phyloP scores from a whole-genome alignment of 768 basidiomycete species.

The Brasilioporus rufonigricans region DNA sequence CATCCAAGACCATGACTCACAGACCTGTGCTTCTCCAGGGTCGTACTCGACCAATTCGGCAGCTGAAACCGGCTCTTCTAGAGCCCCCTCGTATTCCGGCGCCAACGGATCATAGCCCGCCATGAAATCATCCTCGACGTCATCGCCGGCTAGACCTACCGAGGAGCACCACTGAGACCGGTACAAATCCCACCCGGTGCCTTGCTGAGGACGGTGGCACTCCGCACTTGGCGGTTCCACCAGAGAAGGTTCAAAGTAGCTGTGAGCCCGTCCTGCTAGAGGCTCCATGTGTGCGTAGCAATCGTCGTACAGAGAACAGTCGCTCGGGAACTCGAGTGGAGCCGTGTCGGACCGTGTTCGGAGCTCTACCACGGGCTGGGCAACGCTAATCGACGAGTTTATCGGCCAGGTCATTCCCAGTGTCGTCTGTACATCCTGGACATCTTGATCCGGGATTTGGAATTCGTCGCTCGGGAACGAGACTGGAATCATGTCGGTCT shows the following conservation, averaged over 20 bases:
- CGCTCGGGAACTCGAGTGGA: conserved; percentile 12
- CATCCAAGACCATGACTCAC: too few relatives aligned
- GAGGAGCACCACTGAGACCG: not conserved
- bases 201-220: not conserved
- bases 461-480: too few relatives aligned
- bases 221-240: conserved; percentile 1
- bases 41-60: not conserved
- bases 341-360: conserved; percentile 10
- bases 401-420: not conserved
- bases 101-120: conserved; percentile 2
- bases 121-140: not conserved
- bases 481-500: too few relatives aligned
- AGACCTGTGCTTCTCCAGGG: not conserved
- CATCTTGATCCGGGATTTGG: not conserved
- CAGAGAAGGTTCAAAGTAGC: not conserved
- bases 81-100: conserved; percentile 1
- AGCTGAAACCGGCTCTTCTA: not conserved
- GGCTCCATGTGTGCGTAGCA: not conserved
- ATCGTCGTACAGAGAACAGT: conserved; percentile 7
- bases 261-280: not conserved
- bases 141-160: not conserved
- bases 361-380: conserved; percentile 3
- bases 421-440: not conserved
- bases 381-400: conserved; percentile 4
- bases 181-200: not conserved